Evolutionary conservation across 768 basidiomycete genomes (phyloP).

Genomic region (Auricularia heimuer): DNA sequence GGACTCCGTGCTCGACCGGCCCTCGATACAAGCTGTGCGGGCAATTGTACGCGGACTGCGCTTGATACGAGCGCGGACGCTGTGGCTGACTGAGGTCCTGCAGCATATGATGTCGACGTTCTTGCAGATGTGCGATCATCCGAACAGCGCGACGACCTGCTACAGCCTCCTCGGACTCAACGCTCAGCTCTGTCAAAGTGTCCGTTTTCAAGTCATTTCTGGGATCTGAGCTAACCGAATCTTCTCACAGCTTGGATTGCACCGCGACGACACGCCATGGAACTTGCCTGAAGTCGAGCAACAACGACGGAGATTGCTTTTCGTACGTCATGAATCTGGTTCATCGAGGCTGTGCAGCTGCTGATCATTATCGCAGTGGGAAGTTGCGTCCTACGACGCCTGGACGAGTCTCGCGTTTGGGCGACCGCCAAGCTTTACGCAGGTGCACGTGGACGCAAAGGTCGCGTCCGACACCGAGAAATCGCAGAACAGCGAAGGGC

Average conservation of each 20-base stretch:
- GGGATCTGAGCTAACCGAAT: not conserved
- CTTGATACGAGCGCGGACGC: not conserved
- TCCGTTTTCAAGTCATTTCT: not conserved
- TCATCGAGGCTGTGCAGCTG: not conserved
- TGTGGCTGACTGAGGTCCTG: not conserved
- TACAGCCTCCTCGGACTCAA: not conserved
- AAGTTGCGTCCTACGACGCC: not conserved
- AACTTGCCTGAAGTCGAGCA: not conserved
- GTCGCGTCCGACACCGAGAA: slow-evolving; percentile 44
- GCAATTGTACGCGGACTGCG: not conserved
- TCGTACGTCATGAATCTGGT: not conserved
- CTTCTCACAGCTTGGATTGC: not conserved
- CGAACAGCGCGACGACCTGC: not conserved
- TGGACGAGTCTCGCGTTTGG: slow-evolving; percentile 42
- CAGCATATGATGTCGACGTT: slow-evolving; percentile 1
- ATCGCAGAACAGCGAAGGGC: slow-evolving; percentile 34
- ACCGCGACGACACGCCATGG: not conserved
- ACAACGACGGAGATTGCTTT: not conserved
- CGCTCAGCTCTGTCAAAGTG: not conserved
- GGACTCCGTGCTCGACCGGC: not conserved
- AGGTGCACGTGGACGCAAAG: slow-evolving; percentile 57
- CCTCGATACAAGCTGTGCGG: not conserved
- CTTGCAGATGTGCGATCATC: not conserved
- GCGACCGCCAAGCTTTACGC: slow-evolving; percentile 57
- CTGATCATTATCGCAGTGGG: not conserved